Percentiles rank a stretch among this genome's conserved stretches.
Evolutionary conservation across 805 yeast genomes (phyloP).

Genomic region (Saccharomycopsis fermentans): DNA sequence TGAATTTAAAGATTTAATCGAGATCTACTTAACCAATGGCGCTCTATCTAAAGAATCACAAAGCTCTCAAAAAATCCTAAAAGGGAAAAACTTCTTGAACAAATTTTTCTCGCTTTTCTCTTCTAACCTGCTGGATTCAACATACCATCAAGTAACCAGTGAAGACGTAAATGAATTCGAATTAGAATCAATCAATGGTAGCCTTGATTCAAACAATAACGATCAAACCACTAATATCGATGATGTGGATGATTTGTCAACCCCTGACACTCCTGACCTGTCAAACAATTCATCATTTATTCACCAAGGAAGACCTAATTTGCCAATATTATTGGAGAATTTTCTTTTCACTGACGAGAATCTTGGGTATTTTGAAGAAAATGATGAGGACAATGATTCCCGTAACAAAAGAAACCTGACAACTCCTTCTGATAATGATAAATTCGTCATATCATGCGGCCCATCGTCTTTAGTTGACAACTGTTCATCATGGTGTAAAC

Average conservation of each 20-base stretch:
- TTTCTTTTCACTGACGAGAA: background rate
- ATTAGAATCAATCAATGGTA: background rate
- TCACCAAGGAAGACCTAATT: constrained; percentile 5
- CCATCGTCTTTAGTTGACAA: constrained; percentile 36
- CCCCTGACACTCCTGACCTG: background rate
- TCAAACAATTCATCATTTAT: background rate
- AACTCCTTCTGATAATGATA: constrained; percentile 21
- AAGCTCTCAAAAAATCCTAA: background rate
- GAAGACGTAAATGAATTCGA: background rate
- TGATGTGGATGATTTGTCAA: background rate
- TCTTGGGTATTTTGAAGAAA: background rate
- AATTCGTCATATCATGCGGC: constrained; percentile 54
- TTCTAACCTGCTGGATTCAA: background rate
- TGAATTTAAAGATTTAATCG: background rate
- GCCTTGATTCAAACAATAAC: too few species aligned
- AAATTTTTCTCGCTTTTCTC: background rate
- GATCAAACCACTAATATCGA: background rate
- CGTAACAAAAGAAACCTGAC: constrained; percentile 21
- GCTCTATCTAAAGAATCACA: background rate
- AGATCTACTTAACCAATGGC: background rate
- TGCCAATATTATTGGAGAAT: background rate
- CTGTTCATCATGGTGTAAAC: constrained; percentile 30
- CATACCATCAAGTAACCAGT: background rate
- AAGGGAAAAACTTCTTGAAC: background rate
- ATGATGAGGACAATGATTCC: background rate